Base-by-base conservation (phyloP, 345 rosid genomes). In the Syzygium aqueum region DNA sequence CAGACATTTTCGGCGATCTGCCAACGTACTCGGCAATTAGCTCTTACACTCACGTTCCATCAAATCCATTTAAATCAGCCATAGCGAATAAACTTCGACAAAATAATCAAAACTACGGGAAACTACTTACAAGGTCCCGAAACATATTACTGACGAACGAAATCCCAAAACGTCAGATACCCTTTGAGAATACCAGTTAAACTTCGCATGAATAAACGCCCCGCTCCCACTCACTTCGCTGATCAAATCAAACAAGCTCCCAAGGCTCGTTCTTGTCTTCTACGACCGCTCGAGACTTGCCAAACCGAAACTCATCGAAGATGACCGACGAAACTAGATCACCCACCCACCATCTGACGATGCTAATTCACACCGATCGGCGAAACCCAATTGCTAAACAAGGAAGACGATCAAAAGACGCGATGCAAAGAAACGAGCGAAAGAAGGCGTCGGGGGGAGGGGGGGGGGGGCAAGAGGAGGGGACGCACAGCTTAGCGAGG, bases 401-500 rank as follows among this genome's bases (percentile, higher is more conserved):
- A 25, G 1, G 46, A 59, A 59, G 65, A 11, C 30, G 28, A 12
- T 3, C 46, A 43, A 27, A 59, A 27, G 30, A 59, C 3, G 13
- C 52, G 22, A 19, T 22, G 49, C 49, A 80, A 43, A n/a, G 17
- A 40, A 43, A 8, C 28, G 43, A 85, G 23, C 30, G 67, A 14
- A 53, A 51, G 46, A 43, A 43, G 46, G 46, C 7, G 46, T 7
- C 46, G 46, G 46, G 46, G 46, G 43, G 4, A 6, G 43, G 43
- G 43, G 46, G 43, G 4, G 43, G 43, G 43, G 43, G 6, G 1
- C 46, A 8, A 50, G 51, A 50, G 11, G 51, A 9, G 11, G 12
- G 3, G 11, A 50, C 11, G 9, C 51, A 1, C 51, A 50, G 90
- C 88, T 88, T 88, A 61, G 95, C 90, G 73, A 94, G 97, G 85